Evolutionary conservation across 2,329 filamentous ascomycete species (phyloP).

Genomic region (Penicillium sp.): DNA sequence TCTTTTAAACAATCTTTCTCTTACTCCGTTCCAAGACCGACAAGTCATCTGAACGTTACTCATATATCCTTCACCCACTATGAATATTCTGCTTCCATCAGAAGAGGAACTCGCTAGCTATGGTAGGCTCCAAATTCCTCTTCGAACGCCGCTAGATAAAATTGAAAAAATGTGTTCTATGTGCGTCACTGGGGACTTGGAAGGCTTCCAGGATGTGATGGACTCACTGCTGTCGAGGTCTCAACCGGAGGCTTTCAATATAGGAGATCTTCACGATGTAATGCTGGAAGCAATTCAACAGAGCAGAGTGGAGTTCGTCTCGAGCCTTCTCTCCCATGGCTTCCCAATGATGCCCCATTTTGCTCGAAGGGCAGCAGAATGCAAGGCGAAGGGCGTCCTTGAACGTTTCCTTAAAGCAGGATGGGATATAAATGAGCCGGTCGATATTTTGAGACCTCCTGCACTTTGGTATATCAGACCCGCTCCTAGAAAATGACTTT

Average conservation of each 20-base stretch:
- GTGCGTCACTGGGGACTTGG: not conserved
- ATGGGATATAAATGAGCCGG: not conserved
- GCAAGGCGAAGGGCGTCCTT: not conserved
- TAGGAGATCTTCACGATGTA: not conserved
- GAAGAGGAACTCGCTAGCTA: not conserved
- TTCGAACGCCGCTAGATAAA: not conserved
- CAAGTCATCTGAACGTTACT: not conserved
- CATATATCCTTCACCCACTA: not conserved
- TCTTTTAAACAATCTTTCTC: too few relatives aligned
- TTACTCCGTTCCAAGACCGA: too few relatives aligned
- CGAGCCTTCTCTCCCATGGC: not conserved
- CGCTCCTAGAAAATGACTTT: not conserved
- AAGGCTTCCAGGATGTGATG: not conserved
- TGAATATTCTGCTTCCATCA: not conserved
- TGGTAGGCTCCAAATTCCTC: not conserved
- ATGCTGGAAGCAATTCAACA: not conserved
- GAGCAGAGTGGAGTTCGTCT: not conserved
- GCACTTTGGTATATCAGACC: not conserved
- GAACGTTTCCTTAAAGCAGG: not conserved
- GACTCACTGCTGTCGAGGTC: not conserved
- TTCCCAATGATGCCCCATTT: not conserved
- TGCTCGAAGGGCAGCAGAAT: not conserved
- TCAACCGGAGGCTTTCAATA: not conserved
- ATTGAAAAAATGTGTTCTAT: not conserved
- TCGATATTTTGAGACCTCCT: not conserved